Evolutionary conservation across 1,284 basidiomycete species (phyloP), one percentile per base, ranked within the genome.

Genomic region (Puccinia triticina): DNA sequence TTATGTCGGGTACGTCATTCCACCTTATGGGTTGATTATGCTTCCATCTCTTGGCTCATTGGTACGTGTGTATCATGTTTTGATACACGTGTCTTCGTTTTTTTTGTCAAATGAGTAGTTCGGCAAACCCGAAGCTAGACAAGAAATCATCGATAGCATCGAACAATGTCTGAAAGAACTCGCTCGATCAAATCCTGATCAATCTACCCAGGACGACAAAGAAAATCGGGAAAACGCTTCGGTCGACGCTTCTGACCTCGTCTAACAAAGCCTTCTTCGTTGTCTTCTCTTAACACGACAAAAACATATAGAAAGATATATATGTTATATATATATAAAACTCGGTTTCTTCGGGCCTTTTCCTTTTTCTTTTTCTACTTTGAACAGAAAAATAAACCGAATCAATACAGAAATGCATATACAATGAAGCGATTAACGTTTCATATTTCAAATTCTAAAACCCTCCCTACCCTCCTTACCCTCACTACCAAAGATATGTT

Each of bases 141-240:
- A 82, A 75, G 79, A 82, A 40, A 82, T 82, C 26, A 82, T 82
- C 18, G 79, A 82, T 66, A 66, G 79, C 64, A 82, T 82, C 32
- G 50, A 82, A 43, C 37, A 40, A 55, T 74, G 71, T 43, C 32
- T 82, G 26, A 46, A 59, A 61, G 71, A 82, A 23, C 43, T 82
- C n/a, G 26, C 48, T 48, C 43, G 29, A 53, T 14, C 7, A 29
- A 4, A 50, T 12, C 11, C 34, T 23, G 11, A 48, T 37, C 29
- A 50, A 37, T 18, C 48, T 18, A 4, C 29, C 26, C 26, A 4
- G 12, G 59, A 61, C 29, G 4, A 26, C 29, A 40, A 73, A 14
- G 26, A 32, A 21, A 23, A 50, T 50, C 23, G 23, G 4, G 43
- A 34, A 50, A 21, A 37, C 4, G 1, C 50, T 34, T 21, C 50